phyloP scores from a whole-genome alignment of 306 rosid genomes.

The Castanea mollissima region DNA sequence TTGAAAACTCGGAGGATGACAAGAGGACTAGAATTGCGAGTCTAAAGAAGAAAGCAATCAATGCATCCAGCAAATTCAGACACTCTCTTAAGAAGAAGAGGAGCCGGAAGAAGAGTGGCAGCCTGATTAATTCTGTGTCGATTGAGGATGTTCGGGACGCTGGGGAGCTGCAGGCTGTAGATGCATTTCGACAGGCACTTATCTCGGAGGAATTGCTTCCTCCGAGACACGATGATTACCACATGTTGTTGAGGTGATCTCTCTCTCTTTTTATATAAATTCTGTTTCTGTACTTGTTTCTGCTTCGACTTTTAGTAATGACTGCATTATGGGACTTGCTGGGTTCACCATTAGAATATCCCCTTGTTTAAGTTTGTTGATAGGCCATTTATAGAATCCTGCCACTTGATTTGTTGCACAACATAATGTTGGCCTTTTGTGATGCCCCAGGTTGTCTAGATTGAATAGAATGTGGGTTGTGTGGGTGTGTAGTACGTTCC shows the following conservation, averaged over 20 bases:
- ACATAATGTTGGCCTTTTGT: neutral
- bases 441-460: too few species aligned
- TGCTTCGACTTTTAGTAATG: neutral
- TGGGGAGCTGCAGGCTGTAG: conserved; percentile 75
- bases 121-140: conserved; percentile 45
- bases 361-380: neutral
- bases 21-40: conserved; percentile 64
- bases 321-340: neutral
- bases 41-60: conserved; percentile 76
- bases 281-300: neutral
- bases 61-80: conserved; percentile 79
- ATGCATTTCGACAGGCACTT: conserved; percentile 69
- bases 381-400: neutral
- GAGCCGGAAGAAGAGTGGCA: conserved; percentile 44
- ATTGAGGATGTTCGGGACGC: conserved; percentile 86
- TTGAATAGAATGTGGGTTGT: too few species aligned
- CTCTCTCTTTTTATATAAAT: neutral
- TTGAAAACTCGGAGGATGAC: conserved; percentile 79
- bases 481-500: too few species aligned
- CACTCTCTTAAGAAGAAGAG: conserved; percentile 76
- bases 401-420: neutral
- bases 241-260: conserved; percentile 68
- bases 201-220: conserved; percentile 69
- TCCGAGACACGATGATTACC: conserved; percentile 71
- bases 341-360: neutral